A percentile compares a stretch with the other conserved stretches of the same genome.
Conservation (phyloP, 257 asterid genomes). For the Phtheirospermum japonicum region DNA sequence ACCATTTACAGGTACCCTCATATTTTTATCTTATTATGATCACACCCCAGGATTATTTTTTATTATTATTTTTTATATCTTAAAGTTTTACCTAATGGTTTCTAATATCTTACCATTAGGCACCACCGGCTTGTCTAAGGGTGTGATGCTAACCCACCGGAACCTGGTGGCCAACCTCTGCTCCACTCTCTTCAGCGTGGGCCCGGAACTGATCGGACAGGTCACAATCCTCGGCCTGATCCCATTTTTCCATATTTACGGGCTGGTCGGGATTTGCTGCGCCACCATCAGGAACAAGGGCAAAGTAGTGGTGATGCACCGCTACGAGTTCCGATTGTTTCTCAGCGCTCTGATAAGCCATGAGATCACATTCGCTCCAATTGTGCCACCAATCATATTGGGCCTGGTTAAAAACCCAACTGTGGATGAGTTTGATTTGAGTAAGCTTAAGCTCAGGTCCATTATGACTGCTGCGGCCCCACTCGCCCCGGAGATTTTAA, state of each 20-base stretch:
- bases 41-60: too few relatives aligned
- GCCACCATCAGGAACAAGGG: slow-evolving; percentile 89
- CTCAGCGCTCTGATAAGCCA: slow-evolving; percentile 62
- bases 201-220: slow-evolving; percentile 76
- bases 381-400: slow-evolving; percentile 87
- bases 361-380: slow-evolving; percentile 76
- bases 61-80: too few relatives aligned
- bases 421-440: slow-evolving; percentile 74
- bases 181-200: slow-evolving; percentile 76
- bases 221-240: slow-evolving; percentile 74
- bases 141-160: slow-evolving; percentile 89
- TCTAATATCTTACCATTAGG: slow-evolving; percentile 31
- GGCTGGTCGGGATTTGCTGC: slow-evolving; percentile 90
- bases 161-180: slow-evolving; percentile 86
- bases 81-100: too few relatives aligned
- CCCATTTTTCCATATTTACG: slow-evolving; percentile 91
- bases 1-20: too few relatives aligned
- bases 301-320: slow-evolving; percentile 80
- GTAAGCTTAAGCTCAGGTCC: slow-evolving; percentile 60
- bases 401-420: slow-evolving; percentile 85
- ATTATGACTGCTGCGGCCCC: slow-evolving; percentile 98
- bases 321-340: slow-evolving; percentile 70
- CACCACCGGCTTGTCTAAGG: slow-evolving; percentile 88
- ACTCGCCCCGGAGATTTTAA: slow-evolving; percentile 78
- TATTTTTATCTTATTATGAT: too few relatives aligned